Evolutionary conservation across 2,329 filamentous ascomycete genomes (phyloP), one percentile per base, ranked within the genome.

Genomic region (Ascochyta clinopodiicola): DNA sequence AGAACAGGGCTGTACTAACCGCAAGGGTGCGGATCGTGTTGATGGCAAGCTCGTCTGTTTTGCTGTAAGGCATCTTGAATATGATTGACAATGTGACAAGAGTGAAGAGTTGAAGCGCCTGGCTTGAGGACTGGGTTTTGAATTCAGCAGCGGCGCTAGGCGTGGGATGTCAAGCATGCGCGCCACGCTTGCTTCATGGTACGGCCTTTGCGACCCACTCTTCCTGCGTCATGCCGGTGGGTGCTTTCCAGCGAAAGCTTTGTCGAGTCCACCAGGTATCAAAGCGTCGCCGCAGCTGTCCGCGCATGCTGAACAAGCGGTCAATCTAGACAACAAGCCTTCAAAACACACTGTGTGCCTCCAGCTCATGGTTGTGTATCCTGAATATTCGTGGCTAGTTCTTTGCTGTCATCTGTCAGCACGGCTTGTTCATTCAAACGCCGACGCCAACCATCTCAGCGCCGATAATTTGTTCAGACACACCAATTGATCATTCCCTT

Each of bases 21-120:
- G 95, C 93, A 72, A 99, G 87, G 77, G 92, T 81, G 79, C 95
- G 91, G 84, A 99, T 98, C 80, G 94, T 96, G 89, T 98, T 98
- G 83, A 99, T 92, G 76, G 92, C 90, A 81, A 92, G 86, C 84
- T 89, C 83, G 80, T 99, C 95, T 76, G 88, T 79, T 74, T 98
- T 90, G 78, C 85, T 85, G 86, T 90, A 97, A 79, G 88, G 88
- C 94, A 98, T 98, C 73, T 77, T 86, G 77, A 79, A 67, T 59
- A 67, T 56, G 55, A 59, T 54, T 57, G 52, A 56, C 51, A 15
- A 50, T 48, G 48, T 55, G 47, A 57, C 50, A 48, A 50, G 45
- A 56, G 56, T 44, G 56, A 42, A 44, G 60, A 35, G 59, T 53
- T 45, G 56, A 57, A 61, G 57, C 31, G 44, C 49, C 47, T 46